Percentiles rank a stretch among this genome's conserved stretches.
Evolutionary conservation across 768 basidiomycete genomes (phyloP).

Genomic region (Phylloporus sp.): DNA sequence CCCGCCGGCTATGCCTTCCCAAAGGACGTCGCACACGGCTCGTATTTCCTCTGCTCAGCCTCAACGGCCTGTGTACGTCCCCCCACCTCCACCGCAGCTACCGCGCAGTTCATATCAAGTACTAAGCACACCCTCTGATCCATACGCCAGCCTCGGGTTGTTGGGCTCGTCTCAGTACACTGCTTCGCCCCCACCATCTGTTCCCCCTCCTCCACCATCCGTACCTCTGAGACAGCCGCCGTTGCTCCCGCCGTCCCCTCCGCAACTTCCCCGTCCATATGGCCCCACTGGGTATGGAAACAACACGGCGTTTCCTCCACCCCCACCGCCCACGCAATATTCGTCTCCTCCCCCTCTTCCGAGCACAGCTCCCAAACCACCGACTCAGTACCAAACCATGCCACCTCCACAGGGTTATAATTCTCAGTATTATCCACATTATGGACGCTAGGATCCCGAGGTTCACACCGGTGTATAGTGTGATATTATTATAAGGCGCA

Average conservation of each 20-base stretch:
- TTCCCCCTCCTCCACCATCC: slow-evolving; percentile 12
- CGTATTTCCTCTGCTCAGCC: slow-evolving; percentile 14
- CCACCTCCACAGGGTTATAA: slow-evolving; percentile 30
- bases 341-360: slow-evolving; percentile 15
- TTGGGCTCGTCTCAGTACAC: slow-evolving; percentile 21
- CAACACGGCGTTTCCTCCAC: slow-evolving; percentile 23
- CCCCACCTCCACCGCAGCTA: slow-evolving; percentile 25
- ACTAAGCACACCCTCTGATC: slow-evolving; percentile 27
- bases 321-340: slow-evolving; percentile 27
- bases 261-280: slow-evolving; percentile 23
- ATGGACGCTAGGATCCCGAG: slow-evolving; percentile 18
- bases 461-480: background rate
- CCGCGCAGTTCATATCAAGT: slow-evolving; percentile 24
- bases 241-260: slow-evolving; percentile 17
- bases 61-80: slow-evolving; percentile 19
- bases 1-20: slow-evolving; percentile 29
- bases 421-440: slow-evolving; percentile 30
- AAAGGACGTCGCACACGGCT: slow-evolving; percentile 24
- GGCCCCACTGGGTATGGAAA: slow-evolving; percentile 9
- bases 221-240: slow-evolving; percentile 25
- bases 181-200: background rate
- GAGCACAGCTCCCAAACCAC: slow-evolving; percentile 14
- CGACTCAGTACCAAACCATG: slow-evolving; percentile 25
- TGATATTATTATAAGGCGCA: background rate
- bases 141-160: slow-evolving; percentile 34